phyloP scores from a whole-genome alignment of 2,329 filamentous ascomycete genomes.

The Thermoascus crustaceus region DNA sequence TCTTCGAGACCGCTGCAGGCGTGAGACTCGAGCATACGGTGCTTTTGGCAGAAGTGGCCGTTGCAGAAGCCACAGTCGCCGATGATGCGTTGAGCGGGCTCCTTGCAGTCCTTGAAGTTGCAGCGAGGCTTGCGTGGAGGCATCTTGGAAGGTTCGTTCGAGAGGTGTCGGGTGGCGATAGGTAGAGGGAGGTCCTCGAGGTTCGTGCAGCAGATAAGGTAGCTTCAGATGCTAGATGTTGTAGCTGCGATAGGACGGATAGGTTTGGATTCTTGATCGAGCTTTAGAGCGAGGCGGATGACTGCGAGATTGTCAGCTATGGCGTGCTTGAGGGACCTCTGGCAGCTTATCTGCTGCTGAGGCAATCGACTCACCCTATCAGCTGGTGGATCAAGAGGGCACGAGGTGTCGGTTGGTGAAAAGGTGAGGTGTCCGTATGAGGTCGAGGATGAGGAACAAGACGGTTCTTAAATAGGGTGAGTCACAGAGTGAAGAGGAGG shows the following conservation, averaged over 20 bases:
- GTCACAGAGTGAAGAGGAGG: constrained; percentile 5
- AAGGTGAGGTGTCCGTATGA: constrained; percentile 1
- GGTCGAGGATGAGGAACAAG: constrained; percentile 2
- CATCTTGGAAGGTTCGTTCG: constrained; percentile 19
- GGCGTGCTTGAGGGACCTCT: too few species aligned
- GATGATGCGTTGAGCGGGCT: constrained; percentile 82
- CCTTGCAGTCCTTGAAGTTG: constrained; percentile 81
- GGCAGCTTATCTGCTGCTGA: too few species aligned
- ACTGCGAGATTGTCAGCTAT: constrained; percentile 1
- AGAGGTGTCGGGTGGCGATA: constrained; percentile 3
- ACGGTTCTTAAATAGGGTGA: constrained; percentile 1
- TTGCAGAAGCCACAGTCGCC: constrained; percentile 94
- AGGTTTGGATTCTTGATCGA: constrained; percentile 7
- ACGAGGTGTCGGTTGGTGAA: too few species aligned
- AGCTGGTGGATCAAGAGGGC: too few species aligned
- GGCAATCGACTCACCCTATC: too few species aligned
- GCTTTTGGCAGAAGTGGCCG: constrained; percentile 90
- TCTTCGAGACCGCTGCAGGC: constrained; percentile 88
- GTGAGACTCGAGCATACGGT: constrained; percentile 88
- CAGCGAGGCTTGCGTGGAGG: constrained; percentile 60
- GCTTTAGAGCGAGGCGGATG: constrained; percentile 3
- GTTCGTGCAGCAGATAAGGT: constrained; percentile 3
- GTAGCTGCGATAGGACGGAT: constrained; percentile 5
- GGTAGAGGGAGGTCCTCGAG: constrained; percentile 1
- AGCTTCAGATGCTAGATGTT: constrained; percentile 4